Evolutionary conservation across 140 eudicot genomes (phyloP).

Genomic region (Ambrosia hybrid): DNA sequence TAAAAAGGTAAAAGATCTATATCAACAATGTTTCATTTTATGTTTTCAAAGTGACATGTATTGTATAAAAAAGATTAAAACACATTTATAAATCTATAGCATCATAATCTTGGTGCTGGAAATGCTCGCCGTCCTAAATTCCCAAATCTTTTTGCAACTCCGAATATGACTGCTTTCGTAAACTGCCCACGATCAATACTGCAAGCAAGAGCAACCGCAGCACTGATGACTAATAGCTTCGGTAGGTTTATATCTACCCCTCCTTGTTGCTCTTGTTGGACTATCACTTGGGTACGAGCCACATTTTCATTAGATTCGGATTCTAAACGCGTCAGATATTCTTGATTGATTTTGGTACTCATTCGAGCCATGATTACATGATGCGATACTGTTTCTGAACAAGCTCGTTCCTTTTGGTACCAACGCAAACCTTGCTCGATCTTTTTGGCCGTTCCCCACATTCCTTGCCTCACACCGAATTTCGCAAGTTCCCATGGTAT

Average conservation of each 20-base stretch:
- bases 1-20: neutral
- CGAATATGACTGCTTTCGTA: slow-evolving; percentile 55
- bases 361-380: slow-evolving; percentile 62
- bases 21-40: neutral
- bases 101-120: slow-evolving; percentile 35
- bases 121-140: slow-evolving; percentile 59
- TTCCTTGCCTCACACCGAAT: slow-evolving; percentile 72
- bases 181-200: slow-evolving; percentile 71
- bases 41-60: neutral
- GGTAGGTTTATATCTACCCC: slow-evolving; percentile 42
- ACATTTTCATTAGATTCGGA: slow-evolving; percentile 26
- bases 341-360: slow-evolving; percentile 57
- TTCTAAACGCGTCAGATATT: slow-evolving; percentile 42
- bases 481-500: slow-evolving; percentile 88
- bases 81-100: neutral
- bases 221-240: slow-evolving; percentile 64
- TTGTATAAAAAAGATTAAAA: neutral
- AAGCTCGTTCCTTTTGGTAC: slow-evolving; percentile 59
- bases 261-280: slow-evolving; percentile 37
- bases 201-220: slow-evolving; percentile 65
- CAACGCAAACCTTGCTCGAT: slow-evolving; percentile 71
- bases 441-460: slow-evolving; percentile 85
- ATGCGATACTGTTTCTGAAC: slow-evolving; percentile 44
- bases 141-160: slow-evolving; percentile 60
- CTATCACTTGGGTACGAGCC: slow-evolving; percentile 27